phyloP scores from a whole-genome alignment of 1,284 basidiomycete species.

The Pyrrhoderma noxium region DNA sequence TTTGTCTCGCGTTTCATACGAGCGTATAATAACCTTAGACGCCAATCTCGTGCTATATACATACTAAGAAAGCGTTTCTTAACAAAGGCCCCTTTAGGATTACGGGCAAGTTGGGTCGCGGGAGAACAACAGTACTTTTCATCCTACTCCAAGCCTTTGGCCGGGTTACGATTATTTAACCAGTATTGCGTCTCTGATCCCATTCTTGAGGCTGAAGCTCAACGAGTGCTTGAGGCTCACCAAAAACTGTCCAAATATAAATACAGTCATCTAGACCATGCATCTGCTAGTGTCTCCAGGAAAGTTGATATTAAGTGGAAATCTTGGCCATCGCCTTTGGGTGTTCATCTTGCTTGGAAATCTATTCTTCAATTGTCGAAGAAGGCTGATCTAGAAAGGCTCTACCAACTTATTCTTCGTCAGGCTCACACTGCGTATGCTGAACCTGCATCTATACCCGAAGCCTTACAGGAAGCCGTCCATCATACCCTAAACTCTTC shows the following conservation, averaged over 20 bases:
- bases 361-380: slow-evolving; percentile 11
- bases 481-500: background rate
- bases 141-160: background rate
- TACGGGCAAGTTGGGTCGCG: slow-evolving; percentile 8
- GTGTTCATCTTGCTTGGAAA: slow-evolving; percentile 12
- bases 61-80: slow-evolving; percentile 12
- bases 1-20: slow-evolving; percentile 13
- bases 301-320: slow-evolving; percentile 8
- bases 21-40: slow-evolving; percentile 5
- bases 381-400: slow-evolving; percentile 8
- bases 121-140: slow-evolving; percentile 14
- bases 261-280: no score
- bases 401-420: background rate
- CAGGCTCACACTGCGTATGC: background rate
- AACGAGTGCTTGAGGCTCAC: slow-evolving; percentile 5
- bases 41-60: slow-evolving; percentile 4
- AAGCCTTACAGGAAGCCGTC: no score
- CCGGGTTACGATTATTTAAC: slow-evolving; percentile 8
- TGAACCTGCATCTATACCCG: background rate
- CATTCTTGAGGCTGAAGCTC: slow-evolving; percentile 3
- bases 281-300: background rate
- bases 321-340: slow-evolving; percentile 11
- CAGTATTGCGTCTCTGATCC: slow-evolving; percentile 12
- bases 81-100: background rate
- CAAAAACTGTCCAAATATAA: background rate